A percentile compares a stretch with the other conserved stretches of the same genome.
phyloP scores from a whole-genome alignment of 1,284 basidiomycete species.

The Rhodotorula sp. region DNA sequence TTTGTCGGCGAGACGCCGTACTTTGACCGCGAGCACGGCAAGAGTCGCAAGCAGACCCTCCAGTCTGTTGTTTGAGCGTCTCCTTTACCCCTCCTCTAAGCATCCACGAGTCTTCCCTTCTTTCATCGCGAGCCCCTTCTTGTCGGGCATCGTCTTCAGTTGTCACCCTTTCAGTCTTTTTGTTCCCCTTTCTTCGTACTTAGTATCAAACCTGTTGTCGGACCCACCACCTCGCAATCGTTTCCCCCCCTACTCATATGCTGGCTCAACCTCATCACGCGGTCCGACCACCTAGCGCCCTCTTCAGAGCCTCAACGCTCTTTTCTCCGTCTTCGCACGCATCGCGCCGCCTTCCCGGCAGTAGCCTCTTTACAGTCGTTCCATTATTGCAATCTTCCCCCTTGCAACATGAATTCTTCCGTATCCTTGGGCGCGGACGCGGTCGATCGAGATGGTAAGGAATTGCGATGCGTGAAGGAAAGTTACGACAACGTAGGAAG shows the following conservation, averaged over 20 bases:
- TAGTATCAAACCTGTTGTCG: not conserved
- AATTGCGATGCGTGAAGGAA: not conserved
- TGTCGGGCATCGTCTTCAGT: not conserved
- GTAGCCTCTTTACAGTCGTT: not conserved
- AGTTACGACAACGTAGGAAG: slow-evolving; percentile 2
- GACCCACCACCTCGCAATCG: slow-evolving; percentile 1
- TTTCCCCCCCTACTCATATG: not conserved
- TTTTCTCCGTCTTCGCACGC: no score
- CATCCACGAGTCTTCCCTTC: not conserved
- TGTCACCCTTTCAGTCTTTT: not conserved
- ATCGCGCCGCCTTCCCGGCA: no score
- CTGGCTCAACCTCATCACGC: not conserved
- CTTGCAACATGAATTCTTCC: not conserved
- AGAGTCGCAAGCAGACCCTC: slow-evolving; percentile 56
- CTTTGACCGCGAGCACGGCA: slow-evolving; percentile 57
- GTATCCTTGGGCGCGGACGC: not conserved
- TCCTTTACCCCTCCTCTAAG: not conserved
- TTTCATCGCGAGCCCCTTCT: not conserved
- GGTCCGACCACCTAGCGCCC: not conserved
- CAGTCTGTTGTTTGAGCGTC: slow-evolving; percentile 29
- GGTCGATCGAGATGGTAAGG: no score
- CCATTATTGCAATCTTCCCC: not conserved
- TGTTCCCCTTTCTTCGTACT: not conserved
- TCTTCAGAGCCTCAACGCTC: slow-evolving; percentile 4
- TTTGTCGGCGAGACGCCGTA: slow-evolving; percentile 65